Percentiles rank a stretch among this genome's conserved stretches.
Conservation (phyloP, 164 flowering plant genomes). For the Dillenia suffruticosa region DNA sequence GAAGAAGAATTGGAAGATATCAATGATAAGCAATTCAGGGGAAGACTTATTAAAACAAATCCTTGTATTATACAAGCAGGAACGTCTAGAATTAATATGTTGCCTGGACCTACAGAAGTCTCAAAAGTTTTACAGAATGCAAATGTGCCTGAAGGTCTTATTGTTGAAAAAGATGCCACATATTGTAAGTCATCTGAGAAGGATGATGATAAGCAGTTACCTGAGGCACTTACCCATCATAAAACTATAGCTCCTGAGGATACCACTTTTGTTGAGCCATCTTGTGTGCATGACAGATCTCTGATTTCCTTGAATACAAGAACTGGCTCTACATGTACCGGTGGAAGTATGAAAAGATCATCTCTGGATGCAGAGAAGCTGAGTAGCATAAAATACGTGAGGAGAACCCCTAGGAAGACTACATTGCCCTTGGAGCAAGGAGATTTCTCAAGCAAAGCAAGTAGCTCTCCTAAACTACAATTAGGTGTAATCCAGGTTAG, state of each 20-base stretch:
- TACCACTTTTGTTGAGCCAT: constrained; percentile 11
- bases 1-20: constrained; percentile 64
- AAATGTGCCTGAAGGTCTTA: constrained; percentile 10
- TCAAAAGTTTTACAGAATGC: constrained; percentile 13
- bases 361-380: constrained; percentile 23
- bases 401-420: constrained; percentile 35
- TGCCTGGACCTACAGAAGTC: constrained; percentile 17
- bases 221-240: constrained; percentile 11
- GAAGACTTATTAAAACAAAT: constrained; percentile 14
- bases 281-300: constrained; percentile 10
- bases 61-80: constrained; percentile 26
- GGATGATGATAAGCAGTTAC: constrained; percentile 8
- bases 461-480: constrained; percentile 15
- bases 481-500: constrained; percentile 6
- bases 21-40: constrained; percentile 11
- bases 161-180: constrained; percentile 13
- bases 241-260: constrained; percentile 4
- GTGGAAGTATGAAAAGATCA: constrained; percentile 22
- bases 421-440: constrained; percentile 18
- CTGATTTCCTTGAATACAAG: constrained; percentile 13
- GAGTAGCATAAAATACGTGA: constrained; percentile 24
- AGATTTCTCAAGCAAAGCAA: constrained; percentile 18
- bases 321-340: constrained; percentile 17
- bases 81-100: constrained; percentile 12
- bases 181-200: constrained; percentile 13